phyloP scores from a whole-genome alignment of 352 stramenopile genomes.

The Phytophthora agathidicida region DNA sequence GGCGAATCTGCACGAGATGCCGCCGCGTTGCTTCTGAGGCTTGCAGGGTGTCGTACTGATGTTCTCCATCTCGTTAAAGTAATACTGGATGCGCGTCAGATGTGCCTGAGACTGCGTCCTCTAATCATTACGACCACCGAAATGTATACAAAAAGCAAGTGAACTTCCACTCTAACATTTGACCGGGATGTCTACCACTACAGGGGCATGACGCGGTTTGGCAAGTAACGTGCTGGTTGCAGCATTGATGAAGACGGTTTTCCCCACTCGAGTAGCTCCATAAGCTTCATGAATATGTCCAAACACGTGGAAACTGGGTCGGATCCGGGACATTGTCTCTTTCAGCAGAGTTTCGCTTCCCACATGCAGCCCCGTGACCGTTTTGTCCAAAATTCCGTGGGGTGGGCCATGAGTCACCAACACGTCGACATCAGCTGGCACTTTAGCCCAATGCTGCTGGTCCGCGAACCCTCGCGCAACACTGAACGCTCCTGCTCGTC shows the following conservation, averaged over 20 bases:
- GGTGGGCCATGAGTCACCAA: slow-evolving; percentile 91
- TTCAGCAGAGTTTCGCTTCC: slow-evolving; percentile 85
- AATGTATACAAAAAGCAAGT: slow-evolving; percentile 24
- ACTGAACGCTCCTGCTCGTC: slow-evolving; percentile 76
- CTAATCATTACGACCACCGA: neutral
- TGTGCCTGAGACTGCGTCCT: too few relatives aligned
- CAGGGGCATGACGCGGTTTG: slow-evolving; percentile 59
- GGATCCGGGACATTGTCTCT: slow-evolving; percentile 79
- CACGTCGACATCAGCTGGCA: slow-evolving; percentile 82
- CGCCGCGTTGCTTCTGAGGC: neutral
- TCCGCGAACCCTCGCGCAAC: slow-evolving; percentile 63
- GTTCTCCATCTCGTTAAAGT: slow-evolving; percentile 30
- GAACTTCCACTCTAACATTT: slow-evolving; percentile 43
- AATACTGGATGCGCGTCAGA: too few relatives aligned
- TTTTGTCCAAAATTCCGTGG: slow-evolving; percentile 84
- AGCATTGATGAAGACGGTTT: slow-evolving; percentile 91
- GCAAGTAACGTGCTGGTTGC: slow-evolving; percentile 74
- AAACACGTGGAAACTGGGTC: slow-evolving; percentile 89
- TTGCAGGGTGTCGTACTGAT: neutral
- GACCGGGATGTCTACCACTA: slow-evolving; percentile 80
- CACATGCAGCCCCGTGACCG: slow-evolving; percentile 60
- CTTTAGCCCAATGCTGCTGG: slow-evolving; percentile 74
- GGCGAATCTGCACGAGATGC: slow-evolving; percentile 46
- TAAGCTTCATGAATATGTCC: slow-evolving; percentile 93
- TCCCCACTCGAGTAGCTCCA: slow-evolving; percentile 73